A percentile compares a stretch with the other conserved stretches of the same genome.
Conservation (phyloP, 2,329 filamentous ascomycete genomes). For the Aspergillus ochraceus region DNA sequence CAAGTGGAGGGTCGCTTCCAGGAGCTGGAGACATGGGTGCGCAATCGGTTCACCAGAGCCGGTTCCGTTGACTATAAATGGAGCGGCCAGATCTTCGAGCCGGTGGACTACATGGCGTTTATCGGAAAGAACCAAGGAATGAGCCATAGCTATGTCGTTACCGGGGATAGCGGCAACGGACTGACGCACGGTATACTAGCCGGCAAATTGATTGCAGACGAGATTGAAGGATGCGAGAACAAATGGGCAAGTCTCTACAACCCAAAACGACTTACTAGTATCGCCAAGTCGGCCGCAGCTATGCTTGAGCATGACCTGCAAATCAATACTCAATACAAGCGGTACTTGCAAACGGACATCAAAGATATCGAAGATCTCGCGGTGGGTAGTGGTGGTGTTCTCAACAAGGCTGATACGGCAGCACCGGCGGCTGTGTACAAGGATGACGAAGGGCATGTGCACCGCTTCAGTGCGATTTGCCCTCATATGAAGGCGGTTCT, state of each 20-base stretch:
- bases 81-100: conserved; percentile 60
- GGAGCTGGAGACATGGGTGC: too few species aligned
- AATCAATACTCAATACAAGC: conserved; percentile 59
- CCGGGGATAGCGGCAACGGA: conserved; percentile 59
- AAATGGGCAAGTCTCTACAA: conserved; percentile 53
- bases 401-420: conserved; percentile 47
- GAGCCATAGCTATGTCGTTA: conserved; percentile 55
- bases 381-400: conserved; percentile 51
- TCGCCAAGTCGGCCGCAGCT: conserved; percentile 46
- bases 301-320: conserved; percentile 55
- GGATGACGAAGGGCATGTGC: conserved; percentile 53
- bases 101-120: conserved; percentile 55
- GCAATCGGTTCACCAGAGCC: too few species aligned
- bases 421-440: conserved; percentile 58
- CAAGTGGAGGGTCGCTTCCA: too few species aligned
- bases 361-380: conserved; percentile 57
- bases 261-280: conserved; percentile 49
- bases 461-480: conserved; percentile 55
- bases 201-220: conserved; percentile 54
- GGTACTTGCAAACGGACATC: conserved; percentile 55
- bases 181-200: conserved; percentile 58
- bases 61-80: conserved; percentile 46
- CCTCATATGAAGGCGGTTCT: conserved; percentile 58
- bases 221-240: conserved; percentile 53
- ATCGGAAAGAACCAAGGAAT: conserved; percentile 57